Evolutionary conservation across 78 protist species (phyloP), one percentile per base, ranked within the genome.

Genomic region (Dictyostelium discoideum): DNA sequence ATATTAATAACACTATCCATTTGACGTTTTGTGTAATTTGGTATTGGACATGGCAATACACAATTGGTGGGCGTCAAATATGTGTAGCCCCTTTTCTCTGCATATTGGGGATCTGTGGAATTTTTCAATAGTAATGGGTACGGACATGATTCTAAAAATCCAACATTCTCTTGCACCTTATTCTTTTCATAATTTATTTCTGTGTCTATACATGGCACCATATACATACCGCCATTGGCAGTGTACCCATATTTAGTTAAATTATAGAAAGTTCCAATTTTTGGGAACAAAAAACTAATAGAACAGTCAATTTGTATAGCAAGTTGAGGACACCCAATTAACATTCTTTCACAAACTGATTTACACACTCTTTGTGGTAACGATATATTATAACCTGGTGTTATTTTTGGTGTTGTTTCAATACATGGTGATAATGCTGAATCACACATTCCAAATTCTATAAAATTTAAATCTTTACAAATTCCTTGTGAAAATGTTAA

Each of bases 11-110:
- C 42, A n/a, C 37, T 6, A 11, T n/a, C 22, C 67, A 77, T 63
- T 46, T 87, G 44, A 10, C 44, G 40, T 5, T 76, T 11, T 22
- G 85, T 39, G 42, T 77, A 87, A 24, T 39, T 40, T 54, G 93
- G 93, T 32, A 85, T 57, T 4, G 93, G 93, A 63, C 93, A 87
- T 54, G 77, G 85, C 20, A 87, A 78, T 14, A 87, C 93, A 63
- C 93, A 87, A 39, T 76, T 76, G 44, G 44, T 44, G 1, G 39
- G 26, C 3, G 48, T 16, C 7, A 82, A 42, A 54, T 82, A 82
- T 0, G 86, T 82, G 73, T 82, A 82, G 2, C 86, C 86, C 22
- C 13, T 82, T 4, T 44, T 26, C 5, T 65, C 74, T 1, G 72
- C 6, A 10, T 50, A 82, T 14, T 50, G 14, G 0, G 86, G 74